Evolutionary conservation across 768 basidiomycete genomes (phyloP).

Genomic region (Tephrocybe sp.): DNA sequence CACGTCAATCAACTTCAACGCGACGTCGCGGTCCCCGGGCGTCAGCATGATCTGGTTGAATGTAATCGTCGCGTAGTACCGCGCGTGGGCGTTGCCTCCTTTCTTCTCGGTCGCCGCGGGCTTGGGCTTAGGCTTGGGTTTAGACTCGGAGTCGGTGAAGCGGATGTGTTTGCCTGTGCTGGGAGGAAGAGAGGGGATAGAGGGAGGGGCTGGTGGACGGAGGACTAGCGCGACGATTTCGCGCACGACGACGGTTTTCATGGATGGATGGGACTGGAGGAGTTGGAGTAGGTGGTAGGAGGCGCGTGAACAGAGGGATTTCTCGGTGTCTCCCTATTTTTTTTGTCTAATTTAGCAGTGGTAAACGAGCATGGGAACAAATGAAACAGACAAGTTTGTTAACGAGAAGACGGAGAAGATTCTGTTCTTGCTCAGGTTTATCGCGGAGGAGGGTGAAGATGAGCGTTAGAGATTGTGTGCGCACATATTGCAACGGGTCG

Average conservation of each 20-base stretch:
- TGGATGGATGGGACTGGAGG: slow-evolving; percentile 87
- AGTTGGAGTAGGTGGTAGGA: slow-evolving; percentile 90
- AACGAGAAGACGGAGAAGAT: slow-evolving; percentile 86
- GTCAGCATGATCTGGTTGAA: slow-evolving; percentile 89
- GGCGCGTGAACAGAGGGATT: slow-evolving; percentile 82
- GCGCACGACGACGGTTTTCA: slow-evolving; percentile 88
- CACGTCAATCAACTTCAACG: slow-evolving; percentile 77
- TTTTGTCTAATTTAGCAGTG: background rate
- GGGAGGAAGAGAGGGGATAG: slow-evolving; percentile 34
- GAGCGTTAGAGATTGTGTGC: slow-evolving; percentile 78
- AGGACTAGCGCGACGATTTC: slow-evolving; percentile 84
- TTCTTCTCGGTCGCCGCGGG: slow-evolving; percentile 34
- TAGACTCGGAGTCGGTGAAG: slow-evolving; percentile 43
- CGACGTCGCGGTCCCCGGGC: slow-evolving; percentile 68
- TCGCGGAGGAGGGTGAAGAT: slow-evolving; percentile 80
- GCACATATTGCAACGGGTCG: slow-evolving; percentile 86
- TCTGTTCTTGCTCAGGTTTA: slow-evolving; percentile 98
- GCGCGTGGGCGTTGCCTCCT: slow-evolving; percentile 65
- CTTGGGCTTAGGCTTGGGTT: slow-evolving; percentile 29
- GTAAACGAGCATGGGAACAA: background rate
- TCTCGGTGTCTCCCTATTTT: slow-evolving; percentile 83
- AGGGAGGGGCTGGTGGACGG: slow-evolving; percentile 46
- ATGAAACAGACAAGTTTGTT: slow-evolving; percentile 79
- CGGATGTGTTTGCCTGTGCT: slow-evolving; percentile 48
- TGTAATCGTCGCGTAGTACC: slow-evolving; percentile 92